These are phyloP conservation scores for Lepidium sativum DNA, from an alignment of 345 rosid genomes.

Conservation along the genomic window DNA sequence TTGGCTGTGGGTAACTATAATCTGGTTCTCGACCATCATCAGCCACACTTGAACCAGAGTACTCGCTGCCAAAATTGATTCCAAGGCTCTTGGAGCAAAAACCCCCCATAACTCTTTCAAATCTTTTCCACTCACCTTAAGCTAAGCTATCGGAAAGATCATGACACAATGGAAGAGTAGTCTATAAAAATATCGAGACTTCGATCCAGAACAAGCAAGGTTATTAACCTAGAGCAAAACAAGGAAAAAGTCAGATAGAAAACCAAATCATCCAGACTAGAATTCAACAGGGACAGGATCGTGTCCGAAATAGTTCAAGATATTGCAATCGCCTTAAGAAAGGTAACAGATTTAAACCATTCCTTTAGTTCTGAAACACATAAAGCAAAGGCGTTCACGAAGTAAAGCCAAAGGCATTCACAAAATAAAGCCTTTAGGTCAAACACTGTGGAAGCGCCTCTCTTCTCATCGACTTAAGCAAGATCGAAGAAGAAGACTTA, in stretches of 20 bases:
- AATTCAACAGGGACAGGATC: background rate
- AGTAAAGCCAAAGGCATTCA: background rate
- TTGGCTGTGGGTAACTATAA: slow-evolving; percentile 11
- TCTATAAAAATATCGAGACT: background rate
- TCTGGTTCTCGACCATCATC: slow-evolving; percentile 31
- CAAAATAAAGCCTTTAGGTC: slow-evolving; percentile 12
- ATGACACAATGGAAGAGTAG: slow-evolving; percentile 1
- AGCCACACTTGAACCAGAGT: slow-evolving; percentile 29
- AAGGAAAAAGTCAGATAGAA: slow-evolving; percentile 17
- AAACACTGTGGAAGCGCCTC: slow-evolving; percentile 1
- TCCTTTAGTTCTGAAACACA: background rate
- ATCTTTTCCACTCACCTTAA: slow-evolving; percentile 13
- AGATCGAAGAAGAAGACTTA: slow-evolving; percentile 26
- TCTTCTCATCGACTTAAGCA: background rate
- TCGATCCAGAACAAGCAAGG: slow-evolving; percentile 6
- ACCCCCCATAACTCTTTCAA: slow-evolving; percentile 35
- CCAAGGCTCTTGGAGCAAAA: slow-evolving; percentile 38
- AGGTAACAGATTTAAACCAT: slow-evolving; percentile 5
- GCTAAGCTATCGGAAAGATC: slow-evolving; percentile 2
- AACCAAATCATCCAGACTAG: background rate
- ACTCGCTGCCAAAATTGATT: slow-evolving; percentile 25
- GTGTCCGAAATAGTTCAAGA: slow-evolving; percentile 10
- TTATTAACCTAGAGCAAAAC: slow-evolving; percentile 1
- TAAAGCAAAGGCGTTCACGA: background rate
- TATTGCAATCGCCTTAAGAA: slow-evolving; percentile 11